Evolutionary conservation across 139 green algal genomes (phyloP).

Genomic region (Astrephomene gubernaculifera): DNA sequence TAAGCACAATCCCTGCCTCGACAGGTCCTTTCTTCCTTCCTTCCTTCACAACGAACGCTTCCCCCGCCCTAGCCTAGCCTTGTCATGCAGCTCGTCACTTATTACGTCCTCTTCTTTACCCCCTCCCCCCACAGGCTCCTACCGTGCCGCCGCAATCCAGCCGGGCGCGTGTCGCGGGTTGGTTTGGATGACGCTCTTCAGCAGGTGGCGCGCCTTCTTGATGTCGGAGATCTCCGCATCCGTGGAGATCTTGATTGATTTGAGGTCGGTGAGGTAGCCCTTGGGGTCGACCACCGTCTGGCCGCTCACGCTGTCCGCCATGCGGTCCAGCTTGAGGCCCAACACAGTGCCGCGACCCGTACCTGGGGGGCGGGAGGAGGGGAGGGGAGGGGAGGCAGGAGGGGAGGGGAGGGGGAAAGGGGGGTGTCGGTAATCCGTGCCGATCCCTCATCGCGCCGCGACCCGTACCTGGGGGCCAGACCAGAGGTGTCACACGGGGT

Average conservation of each 20-base stretch:
- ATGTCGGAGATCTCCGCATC: constrained; percentile 98
- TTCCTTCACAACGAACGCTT: too few species aligned
- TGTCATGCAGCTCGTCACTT: too few species aligned
- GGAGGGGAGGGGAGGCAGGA: neutral
- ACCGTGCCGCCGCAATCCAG: constrained; percentile 95
- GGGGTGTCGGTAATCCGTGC: neutral
- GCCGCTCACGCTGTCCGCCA: constrained; percentile 89
- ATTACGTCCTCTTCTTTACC: neutral
- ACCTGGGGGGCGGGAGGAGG: constrained; percentile 50
- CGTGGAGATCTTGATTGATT: constrained; percentile 65
- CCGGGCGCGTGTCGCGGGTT: constrained; percentile 97
- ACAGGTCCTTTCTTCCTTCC: neutral
- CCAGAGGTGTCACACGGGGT: too few species aligned
- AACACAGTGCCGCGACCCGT: constrained; percentile 91
- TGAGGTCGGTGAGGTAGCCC: constrained; percentile 98
- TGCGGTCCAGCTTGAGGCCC: constrained; percentile 94
- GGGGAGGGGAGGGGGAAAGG: neutral
- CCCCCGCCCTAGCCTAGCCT: too few species aligned
- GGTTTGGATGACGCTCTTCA: constrained; percentile 96
- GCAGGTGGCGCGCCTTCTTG: constrained; percentile 96
- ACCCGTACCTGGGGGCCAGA: too few species aligned
- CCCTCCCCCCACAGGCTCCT: constrained; percentile 18
- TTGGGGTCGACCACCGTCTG: constrained; percentile 99
- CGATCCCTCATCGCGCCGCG: too few species aligned
- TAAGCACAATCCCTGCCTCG: too few species aligned